Base-by-base conservation (phyloP, 2,329 filamentous ascomycete species). In the Aspergillus pseudoterreus region DNA sequence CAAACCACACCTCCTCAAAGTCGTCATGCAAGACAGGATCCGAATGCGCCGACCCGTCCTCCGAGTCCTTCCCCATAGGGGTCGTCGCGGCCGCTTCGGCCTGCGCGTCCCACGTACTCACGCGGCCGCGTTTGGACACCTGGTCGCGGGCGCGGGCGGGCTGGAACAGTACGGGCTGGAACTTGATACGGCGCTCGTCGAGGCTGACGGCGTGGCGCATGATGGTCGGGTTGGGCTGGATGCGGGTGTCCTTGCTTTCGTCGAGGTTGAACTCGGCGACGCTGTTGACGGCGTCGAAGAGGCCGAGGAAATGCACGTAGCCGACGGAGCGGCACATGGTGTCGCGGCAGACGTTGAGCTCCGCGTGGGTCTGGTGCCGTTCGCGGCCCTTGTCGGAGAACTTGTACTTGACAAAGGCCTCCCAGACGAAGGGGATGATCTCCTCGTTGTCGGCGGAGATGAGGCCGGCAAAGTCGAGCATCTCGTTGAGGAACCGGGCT, bases 1-100 rank as follows among this genome's bases (percentile, higher is more conserved):
- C 75, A 59, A 92, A 92, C 61, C 69, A 73, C 2, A 92, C 81
- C 61, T 92, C 88, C 54, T 87, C 80, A 35, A 92, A 84, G 57
- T 92, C 86, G 10, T 41, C 47, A 6, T 58, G 46, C 10, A 47
- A 19, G 10, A 1, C 12, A 11, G 45, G 32, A 4, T 11, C 15
- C 12, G 21, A 21, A 15, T 33, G 4, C 22, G 21, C 32, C 6
- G 38, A 27, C 15, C 21, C 39, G 11, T 42, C 17, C 17, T 12
- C 39, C 2, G 39, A 19, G 39, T 42, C 39, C 17, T 42, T 42
- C 27, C 27, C 27, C 27, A 30, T 30, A 9, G 27, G 27, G 6
- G 27, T 42, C 15, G 17, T 17, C 11, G 14, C 39, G 39, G 2
- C 17, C 36, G 54, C 5, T 32, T 50, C 39, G 14, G 27, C 50